phyloP scores from a whole-genome alignment of 2,329 filamentous ascomycete species.

The Mycocentrospora acerina region DNA sequence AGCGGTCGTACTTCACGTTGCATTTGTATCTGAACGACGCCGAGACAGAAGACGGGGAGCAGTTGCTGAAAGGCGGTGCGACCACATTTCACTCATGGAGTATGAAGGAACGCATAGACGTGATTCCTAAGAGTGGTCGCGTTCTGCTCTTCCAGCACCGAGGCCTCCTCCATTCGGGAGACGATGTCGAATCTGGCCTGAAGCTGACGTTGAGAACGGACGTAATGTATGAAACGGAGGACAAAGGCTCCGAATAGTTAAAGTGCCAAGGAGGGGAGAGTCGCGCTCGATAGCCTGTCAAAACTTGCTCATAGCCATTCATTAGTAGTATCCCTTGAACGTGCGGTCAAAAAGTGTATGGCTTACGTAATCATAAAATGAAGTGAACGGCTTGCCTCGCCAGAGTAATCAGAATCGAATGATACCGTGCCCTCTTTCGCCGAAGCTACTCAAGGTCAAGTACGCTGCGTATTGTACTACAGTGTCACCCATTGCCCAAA shows the following conservation, averaged over 20 bases:
- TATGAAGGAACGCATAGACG: constrained; percentile 41
- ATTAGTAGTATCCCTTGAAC: constrained; percentile 47
- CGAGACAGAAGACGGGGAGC: constrained; percentile 26
- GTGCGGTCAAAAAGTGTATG: not conserved
- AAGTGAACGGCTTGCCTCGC: constrained; percentile 72
- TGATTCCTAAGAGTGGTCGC: constrained; percentile 54
- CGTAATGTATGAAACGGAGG: constrained; percentile 52
- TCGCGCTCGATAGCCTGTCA: not conserved
- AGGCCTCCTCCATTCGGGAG: constrained; percentile 55
- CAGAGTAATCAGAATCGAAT: constrained; percentile 96
- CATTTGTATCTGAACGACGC: constrained; percentile 58
- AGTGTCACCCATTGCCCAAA: constrained; percentile 61
- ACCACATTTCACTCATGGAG: constrained; percentile 52
- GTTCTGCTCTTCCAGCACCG: constrained; percentile 60
- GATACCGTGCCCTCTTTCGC: constrained; percentile 55
- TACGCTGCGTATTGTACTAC: constrained; percentile 96
- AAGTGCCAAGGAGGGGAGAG: not conserved
- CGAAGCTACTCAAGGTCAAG: constrained; percentile 47
- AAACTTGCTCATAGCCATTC: constrained; percentile 2
- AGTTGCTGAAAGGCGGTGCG: constrained; percentile 53
- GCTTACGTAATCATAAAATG: constrained; percentile 55
- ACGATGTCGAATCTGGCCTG: constrained; percentile 54
- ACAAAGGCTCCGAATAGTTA: constrained; percentile 3
- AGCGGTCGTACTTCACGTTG: constrained; percentile 56
- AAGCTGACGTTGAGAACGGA: constrained; percentile 61